phyloP scores from a whole-genome alignment of 116 monocot genomes.

The Zostera marina region DNA sequence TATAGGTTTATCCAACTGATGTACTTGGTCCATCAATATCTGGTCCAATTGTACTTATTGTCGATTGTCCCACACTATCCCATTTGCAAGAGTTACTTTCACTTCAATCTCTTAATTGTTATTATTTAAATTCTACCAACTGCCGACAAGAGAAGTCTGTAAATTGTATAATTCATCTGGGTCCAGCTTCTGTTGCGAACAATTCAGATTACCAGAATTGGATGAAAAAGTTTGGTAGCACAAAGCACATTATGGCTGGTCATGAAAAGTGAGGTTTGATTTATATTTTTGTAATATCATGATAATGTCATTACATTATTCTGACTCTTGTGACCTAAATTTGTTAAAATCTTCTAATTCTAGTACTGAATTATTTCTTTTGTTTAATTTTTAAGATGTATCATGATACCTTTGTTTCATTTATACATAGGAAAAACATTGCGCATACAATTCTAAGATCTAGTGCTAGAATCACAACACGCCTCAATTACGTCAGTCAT shows the following conservation, averaged over 20 bases:
- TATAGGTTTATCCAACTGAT: slow-evolving; percentile 83
- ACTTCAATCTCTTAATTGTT: slow-evolving; percentile 47
- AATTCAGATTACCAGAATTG: slow-evolving; percentile 57
- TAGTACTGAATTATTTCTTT: too few relatives aligned
- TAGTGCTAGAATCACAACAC: slow-evolving; percentile 76
- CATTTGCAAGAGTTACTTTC: slow-evolving; percentile 58
- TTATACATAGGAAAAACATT: slow-evolving; percentile 51
- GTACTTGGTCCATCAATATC: slow-evolving; percentile 80
- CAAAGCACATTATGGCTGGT: slow-evolving; percentile 95
- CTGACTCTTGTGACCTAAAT: too few relatives aligned
- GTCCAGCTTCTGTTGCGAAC: slow-evolving; percentile 72
- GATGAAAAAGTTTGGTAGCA: slow-evolving; percentile 72
- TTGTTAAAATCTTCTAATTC: too few relatives aligned
- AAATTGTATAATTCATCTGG: slow-evolving; percentile 87
- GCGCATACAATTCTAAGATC: slow-evolving; percentile 72
- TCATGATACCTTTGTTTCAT: neutral
- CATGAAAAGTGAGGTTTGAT: slow-evolving; percentile 85
- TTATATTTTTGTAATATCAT: neutral
- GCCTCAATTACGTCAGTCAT: slow-evolving; percentile 79
- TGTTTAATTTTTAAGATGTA: too few relatives aligned
- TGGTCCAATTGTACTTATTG: slow-evolving; percentile 83
- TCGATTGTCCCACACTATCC: slow-evolving; percentile 70
- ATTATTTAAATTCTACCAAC: slow-evolving; percentile 29
- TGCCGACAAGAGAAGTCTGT: slow-evolving; percentile 41
- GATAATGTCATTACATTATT: too few relatives aligned